Percentiles rank a stretch among this genome's conserved stretches.
phyloP scores from a whole-genome alignment of 148 eudicot genomes.

The Nepenthes gracilis region DNA sequence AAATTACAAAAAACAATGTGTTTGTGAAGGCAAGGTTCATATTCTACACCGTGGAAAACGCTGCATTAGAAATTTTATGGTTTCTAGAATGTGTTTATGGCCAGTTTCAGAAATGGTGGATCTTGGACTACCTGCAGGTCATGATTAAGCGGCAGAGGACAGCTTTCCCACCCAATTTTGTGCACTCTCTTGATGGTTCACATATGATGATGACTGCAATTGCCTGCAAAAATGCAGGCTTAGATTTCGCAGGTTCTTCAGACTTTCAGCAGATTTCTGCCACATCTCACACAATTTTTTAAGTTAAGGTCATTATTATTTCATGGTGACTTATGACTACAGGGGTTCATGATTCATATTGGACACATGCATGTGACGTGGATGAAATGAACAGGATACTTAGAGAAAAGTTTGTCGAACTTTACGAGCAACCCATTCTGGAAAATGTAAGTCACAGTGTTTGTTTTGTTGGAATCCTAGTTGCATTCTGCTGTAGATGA shows the following conservation, averaged over 20 bases:
- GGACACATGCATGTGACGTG: constrained; percentile 97
- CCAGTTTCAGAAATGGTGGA: not conserved
- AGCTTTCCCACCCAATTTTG: constrained; percentile 96
- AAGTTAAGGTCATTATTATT: not conserved
- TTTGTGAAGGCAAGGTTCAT: no score
- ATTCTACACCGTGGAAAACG: no score
- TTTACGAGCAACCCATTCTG: constrained; percentile 73
- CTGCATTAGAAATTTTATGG: no score
- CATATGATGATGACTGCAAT: constrained; percentile 99
- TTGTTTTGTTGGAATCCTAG: not conserved
- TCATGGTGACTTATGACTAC: constrained; percentile 4
- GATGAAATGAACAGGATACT: constrained; percentile 72
- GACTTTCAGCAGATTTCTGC: not conserved
- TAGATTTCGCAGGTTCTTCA: constrained; percentile 76
- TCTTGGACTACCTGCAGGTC: constrained; percentile 31
- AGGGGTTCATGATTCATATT: constrained; percentile 65
- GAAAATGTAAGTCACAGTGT: constrained; percentile 44
- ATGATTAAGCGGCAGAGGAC: constrained; percentile 83
- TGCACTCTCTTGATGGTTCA: constrained; percentile 98
- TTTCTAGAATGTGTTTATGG: not conserved
- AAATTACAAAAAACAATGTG: no score
- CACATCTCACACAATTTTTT: not conserved
- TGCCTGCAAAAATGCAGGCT: constrained; percentile 86
- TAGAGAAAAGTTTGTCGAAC: constrained; percentile 87
- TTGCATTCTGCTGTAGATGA: not conserved